A percentile compares a stretch with the other conserved stretches of the same genome.
Conservation (phyloP, 2,329 filamentous ascomycete genomes). For the Fusarium continuum region DNA sequence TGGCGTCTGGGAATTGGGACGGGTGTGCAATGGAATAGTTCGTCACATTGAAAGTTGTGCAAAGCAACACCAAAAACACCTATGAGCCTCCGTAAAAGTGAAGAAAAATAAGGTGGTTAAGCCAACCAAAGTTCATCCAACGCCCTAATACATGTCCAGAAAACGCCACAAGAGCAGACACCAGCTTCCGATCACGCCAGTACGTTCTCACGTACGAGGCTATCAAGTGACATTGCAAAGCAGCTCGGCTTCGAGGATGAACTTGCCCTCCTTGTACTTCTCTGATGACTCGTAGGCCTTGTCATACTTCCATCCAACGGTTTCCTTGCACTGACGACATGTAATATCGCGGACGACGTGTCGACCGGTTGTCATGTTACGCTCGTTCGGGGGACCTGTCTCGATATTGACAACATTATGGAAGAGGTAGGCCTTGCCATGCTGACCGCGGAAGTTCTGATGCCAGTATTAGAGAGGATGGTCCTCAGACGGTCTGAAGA, state of each 20-base stretch:
- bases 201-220: neutral
- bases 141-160: slow-evolving; percentile 9
- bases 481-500: neutral
- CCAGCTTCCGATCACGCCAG: neutral
- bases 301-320: slow-evolving; percentile 98
- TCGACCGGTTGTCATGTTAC: slow-evolving; percentile 96
- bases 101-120: slow-evolving; percentile 20
- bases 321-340: slow-evolving; percentile 90
- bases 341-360: slow-evolving; percentile 94
- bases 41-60: slow-evolving; percentile 3
- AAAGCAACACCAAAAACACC: neutral
- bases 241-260: slow-evolving; percentile 91
- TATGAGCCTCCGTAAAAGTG: slow-evolving; percentile 4
- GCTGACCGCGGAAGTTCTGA: slow-evolving; percentile 97
- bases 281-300: slow-evolving; percentile 91
- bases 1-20: slow-evolving; percentile 14
- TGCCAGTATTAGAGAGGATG: slow-evolving; percentile 8
- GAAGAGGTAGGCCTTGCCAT: slow-evolving; percentile 98
- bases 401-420: slow-evolving; percentile 92
- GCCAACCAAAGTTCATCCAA: slow-evolving; percentile 4
- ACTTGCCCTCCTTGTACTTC: slow-evolving; percentile 99
- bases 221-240: slow-evolving; percentile 77
- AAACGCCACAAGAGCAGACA: slow-evolving; percentile 27
- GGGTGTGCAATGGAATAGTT: slow-evolving; percentile 4
- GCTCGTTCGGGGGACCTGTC: slow-evolving; percentile 84